Percentiles rank a stretch among this genome's conserved stretches.
These are phyloP conservation scores for Pseudopithomyces maydicus DNA, from an alignment of 2,329 filamentous ascomycete genomes.

Conservation along the genomic window DNA sequence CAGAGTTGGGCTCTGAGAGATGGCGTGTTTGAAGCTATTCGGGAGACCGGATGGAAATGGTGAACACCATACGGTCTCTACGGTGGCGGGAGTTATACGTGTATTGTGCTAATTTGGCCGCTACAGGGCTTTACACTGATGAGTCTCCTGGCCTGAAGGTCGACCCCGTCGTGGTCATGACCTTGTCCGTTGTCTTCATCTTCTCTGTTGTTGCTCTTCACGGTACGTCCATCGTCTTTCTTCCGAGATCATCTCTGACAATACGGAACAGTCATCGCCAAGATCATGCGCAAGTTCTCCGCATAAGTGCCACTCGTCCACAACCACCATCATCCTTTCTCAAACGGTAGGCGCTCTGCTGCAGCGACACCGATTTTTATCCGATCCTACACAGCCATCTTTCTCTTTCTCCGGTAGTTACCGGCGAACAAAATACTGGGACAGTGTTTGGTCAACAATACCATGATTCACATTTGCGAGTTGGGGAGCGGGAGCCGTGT, in stretches of 20 bases:
- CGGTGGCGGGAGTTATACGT: not conserved
- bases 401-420: not conserved
- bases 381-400: not conserved
- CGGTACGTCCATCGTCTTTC: conserved; percentile 66
- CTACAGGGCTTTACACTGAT: conserved; percentile 92
- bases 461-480: conserved; percentile 16
- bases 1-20: no score
- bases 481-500: conserved; percentile 9
- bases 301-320: conserved; percentile 46
- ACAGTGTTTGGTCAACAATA: conserved; percentile 14
- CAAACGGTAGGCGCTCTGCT: conserved; percentile 24
- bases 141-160: conserved; percentile 97
- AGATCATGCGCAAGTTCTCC: conserved; percentile 87
- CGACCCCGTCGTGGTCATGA: conserved; percentile 95
- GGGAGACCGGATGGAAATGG: conserved; percentile 1
- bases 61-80: not conserved
- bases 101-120: conserved; percentile 18
- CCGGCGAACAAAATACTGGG: conserved; percentile 1
- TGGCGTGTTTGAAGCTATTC: not conserved
- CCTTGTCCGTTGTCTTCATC: conserved; percentile 96
- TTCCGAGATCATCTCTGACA: conserved; percentile 16
- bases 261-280: conserved; percentile 77
- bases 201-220: conserved; percentile 98
- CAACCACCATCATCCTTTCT: conserved; percentile 13
- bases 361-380: conserved; percentile 18